Percentiles rank a stretch among this genome's conserved stretches.
phyloP scores from a whole-genome alignment of 768 basidiomycete genomes.

The Tricholoma hemisulphureum region DNA sequence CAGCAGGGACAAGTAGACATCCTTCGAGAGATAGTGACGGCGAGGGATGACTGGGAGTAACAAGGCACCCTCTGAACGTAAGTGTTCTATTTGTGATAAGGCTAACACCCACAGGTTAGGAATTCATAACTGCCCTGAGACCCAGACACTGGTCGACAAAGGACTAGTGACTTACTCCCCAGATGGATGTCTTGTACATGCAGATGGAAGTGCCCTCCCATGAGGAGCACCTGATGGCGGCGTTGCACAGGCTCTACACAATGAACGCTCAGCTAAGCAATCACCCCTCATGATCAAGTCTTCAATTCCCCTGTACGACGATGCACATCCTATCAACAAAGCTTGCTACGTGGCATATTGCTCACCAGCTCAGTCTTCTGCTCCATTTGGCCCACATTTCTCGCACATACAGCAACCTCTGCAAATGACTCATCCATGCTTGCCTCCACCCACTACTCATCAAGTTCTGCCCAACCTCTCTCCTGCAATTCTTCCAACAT shows the following conservation, averaged over 20 bases:
- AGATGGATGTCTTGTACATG: not conserved
- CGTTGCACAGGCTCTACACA: not conserved
- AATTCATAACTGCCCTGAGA: slow-evolving; percentile 10
- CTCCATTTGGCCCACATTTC: no score
- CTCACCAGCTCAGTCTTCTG: no score
- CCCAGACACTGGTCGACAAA: not conserved
- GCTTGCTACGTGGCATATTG: no score
- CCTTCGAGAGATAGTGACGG: not conserved
- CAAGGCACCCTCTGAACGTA: not conserved
- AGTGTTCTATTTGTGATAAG: slow-evolving; percentile 11
- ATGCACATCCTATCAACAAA: no score
- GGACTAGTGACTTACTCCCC: slow-evolving; percentile 1
- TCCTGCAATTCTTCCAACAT: no score
- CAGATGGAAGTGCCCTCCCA: slow-evolving; percentile 10
- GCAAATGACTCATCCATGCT: no score
- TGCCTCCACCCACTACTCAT: no score
- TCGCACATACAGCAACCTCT: no score
- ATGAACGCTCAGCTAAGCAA: not conserved
- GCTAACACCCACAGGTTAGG: slow-evolving; percentile 6
- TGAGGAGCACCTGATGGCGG: not conserved
- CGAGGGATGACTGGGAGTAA: no score
- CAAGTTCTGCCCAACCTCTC: no score
- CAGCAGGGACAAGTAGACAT: not conserved
- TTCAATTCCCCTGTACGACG: no score
- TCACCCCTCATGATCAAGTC: no score